Base-by-base conservation (phyloP, 169 alveolate genomes). In the Eimeria sp. region DNA sequence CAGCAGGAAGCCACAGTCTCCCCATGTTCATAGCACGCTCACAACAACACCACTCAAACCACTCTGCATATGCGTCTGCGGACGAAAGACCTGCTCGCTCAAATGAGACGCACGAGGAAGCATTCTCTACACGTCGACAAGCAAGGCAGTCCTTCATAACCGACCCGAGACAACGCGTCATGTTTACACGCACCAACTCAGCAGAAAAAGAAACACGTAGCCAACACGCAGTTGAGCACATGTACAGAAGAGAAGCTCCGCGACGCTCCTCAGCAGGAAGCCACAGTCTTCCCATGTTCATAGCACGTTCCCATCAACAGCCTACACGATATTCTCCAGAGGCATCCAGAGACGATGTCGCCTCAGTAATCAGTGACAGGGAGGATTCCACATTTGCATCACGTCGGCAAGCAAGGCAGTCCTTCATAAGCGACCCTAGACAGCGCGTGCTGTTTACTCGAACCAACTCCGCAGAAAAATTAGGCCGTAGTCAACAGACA, bases 401-500 rank as follows among this genome's bases (percentile, higher is more conserved):
- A 43, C 49, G 49, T 43, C 85, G 37, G 18, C 85, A 37, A 23
- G 33, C 16, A 23, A 43, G 91, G 80, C 80, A 85, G 64, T 85
- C 91, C 46, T 85, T 85, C 56, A 58, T 83, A 30, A 30, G 56
- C 33, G 90, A 83, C 64, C 90, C 90, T 30, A 33, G 90, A 30
- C 90, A 83, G 16, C 90, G 90, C 76, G 56, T 83, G 56, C 90
- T 83, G 30, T 40, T 83, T 52, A 83, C 90, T 10, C 71, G 90
- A 6, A 52, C 90, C 76, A 83, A 83, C 56, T 83, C 74, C 60
- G 74, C 76, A 49, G 90, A 83, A 23, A 14, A 10, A 76, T 37
- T 1, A 25, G 56, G 8, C 4, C 52, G 54, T 56, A 52, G 54
- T 52, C 90, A 83, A 33, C 52, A 52, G 30, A 54, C 91, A 54